Evolutionary conservation across 2,329 filamentous ascomycete species (phyloP).

Genomic region (Arthrobotrys musiformis): DNA sequence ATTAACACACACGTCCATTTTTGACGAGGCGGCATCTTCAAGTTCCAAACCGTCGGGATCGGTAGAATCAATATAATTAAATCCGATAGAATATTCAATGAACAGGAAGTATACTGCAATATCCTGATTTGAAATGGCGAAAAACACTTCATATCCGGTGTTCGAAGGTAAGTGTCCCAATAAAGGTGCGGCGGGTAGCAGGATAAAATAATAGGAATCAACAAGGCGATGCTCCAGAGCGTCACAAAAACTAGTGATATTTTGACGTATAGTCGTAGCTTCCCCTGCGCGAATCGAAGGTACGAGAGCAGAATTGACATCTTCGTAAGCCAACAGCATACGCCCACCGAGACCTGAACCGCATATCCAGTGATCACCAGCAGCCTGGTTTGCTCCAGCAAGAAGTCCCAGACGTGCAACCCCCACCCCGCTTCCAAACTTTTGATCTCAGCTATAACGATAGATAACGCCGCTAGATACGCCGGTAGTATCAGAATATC

Average conservation of each 20-base stretch:
- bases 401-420: constrained; percentile 30
- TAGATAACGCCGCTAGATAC: constrained; percentile 17
- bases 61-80: constrained; percentile 30
- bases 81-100: constrained; percentile 34
- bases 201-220: constrained; percentile 35
- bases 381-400: constrained; percentile 20
- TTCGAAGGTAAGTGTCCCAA: constrained; percentile 30
- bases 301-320: constrained; percentile 37
- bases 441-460: constrained; percentile 29
- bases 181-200: constrained; percentile 34
- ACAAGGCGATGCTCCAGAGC: constrained; percentile 15
- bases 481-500: constrained; percentile 37
- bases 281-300: constrained; percentile 32
- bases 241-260: constrained; percentile 31
- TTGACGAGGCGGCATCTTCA: constrained; percentile 31
- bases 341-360: constrained; percentile 14
- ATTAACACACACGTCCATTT: constrained; percentile 43
- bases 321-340: constrained; percentile 32
- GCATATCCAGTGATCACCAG: constrained; percentile 31
- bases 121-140: constrained; percentile 23
- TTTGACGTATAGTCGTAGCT: constrained; percentile 30
- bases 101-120: constrained; percentile 23
- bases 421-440: constrained; percentile 37
- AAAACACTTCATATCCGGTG: constrained; percentile 42
- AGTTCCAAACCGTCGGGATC: constrained; percentile 23